Evolutionary conservation across 2,329 filamentous ascomycete species (phyloP).

Genomic region (Plectosphaerella sp.): DNA sequence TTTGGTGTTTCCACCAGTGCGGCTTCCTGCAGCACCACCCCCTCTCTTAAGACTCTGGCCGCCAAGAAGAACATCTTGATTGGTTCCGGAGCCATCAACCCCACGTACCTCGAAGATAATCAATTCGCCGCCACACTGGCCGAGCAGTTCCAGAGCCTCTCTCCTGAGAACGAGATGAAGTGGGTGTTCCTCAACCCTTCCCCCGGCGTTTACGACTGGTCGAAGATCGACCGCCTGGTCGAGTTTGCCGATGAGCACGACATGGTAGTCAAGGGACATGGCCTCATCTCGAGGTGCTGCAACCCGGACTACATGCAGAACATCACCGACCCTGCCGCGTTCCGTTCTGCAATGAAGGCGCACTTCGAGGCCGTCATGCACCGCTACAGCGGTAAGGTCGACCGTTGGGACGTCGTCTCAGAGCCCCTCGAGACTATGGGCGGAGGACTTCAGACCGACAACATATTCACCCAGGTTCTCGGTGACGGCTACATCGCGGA

Average conservation of each 20-base stretch:
- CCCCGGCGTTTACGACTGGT: conserved; percentile 50
- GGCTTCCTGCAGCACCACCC: too few relatives aligned
- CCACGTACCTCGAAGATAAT: conserved; percentile 6
- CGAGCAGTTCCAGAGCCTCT: conserved; percentile 7
- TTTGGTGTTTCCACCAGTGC: too few relatives aligned
- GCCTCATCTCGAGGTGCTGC: conserved; percentile 60
- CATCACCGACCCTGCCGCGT: conserved; percentile 45
- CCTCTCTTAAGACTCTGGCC: too few relatives aligned
- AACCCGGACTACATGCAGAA: conserved; percentile 53
- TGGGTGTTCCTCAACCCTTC: conserved; percentile 5
- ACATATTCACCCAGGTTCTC: conserved; percentile 62
- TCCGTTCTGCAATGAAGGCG: conserved; percentile 52
- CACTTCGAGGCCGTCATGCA: conserved; percentile 56
- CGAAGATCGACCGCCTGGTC: conserved; percentile 51
- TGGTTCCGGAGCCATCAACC: conserved; percentile 7
- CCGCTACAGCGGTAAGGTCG: conserved; percentile 60
- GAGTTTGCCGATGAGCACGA: conserved; percentile 51
- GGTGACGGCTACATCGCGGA: conserved; percentile 66
- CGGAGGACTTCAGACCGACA: conserved; percentile 47
- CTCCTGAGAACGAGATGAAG: conserved; percentile 7
- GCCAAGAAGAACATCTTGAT: conserved; percentile 5
- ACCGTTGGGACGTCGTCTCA: conserved; percentile 60
- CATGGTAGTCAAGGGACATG: conserved; percentile 60
- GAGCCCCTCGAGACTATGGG: conserved; percentile 56
- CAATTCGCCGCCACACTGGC: conserved; percentile 3